Conservation (phyloP, 129 eudicot genomes). For the Deinandra increscens region DNA sequence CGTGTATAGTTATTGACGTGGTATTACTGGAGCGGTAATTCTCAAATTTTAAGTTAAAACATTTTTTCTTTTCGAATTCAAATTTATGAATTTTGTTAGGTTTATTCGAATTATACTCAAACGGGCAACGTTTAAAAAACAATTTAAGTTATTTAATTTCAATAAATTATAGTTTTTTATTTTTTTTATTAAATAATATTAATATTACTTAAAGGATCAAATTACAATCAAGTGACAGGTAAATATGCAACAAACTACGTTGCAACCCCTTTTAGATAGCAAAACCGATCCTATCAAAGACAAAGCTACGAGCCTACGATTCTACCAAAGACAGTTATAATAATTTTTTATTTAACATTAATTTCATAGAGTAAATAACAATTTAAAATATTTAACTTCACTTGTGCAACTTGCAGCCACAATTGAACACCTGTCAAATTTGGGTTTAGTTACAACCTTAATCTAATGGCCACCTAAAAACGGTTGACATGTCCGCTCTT, state of each 20-base stretch:
- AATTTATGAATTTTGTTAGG: not conserved
- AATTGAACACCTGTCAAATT: not conserved
- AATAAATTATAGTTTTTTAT: not conserved
- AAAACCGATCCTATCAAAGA: no score
- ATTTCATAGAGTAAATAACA: no score
- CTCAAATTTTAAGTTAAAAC: not conserved
- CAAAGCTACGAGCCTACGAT: no score
- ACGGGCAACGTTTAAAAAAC: not conserved
- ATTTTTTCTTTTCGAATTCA: not conserved
- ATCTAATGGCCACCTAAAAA: constrained; percentile 16
- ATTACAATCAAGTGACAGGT: no score
- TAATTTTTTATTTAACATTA: no score
- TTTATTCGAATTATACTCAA: not conserved
- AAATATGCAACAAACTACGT: no score
- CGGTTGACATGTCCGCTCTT: constrained; percentile 8
- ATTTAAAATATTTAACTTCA: not conserved
- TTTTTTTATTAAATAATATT: no score
- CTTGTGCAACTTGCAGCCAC: no score
- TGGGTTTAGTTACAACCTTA: not conserved
- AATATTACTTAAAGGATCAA: no score
- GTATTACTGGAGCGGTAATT: not conserved
- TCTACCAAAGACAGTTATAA: no score
- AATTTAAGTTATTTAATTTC: not conserved
- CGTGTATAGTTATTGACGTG: constrained; percentile 4
- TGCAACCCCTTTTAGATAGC: no score